These are phyloP conservation scores for Apiotrichum sp. DNA, from an alignment of 1,284 basidiomycete genomes.

Conservation along the genomic window DNA sequence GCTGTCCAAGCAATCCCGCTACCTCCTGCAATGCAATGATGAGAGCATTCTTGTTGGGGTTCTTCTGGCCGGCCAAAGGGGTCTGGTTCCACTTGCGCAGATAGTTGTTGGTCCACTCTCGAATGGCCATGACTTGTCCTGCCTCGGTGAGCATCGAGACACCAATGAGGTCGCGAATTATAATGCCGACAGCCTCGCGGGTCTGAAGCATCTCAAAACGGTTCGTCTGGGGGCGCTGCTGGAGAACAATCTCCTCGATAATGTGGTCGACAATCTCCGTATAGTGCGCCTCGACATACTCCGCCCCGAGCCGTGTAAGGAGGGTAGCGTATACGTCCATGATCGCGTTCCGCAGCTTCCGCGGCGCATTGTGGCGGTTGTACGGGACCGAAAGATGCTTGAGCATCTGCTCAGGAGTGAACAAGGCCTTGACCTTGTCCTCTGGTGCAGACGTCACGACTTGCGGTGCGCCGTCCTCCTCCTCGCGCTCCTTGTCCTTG, in stretches of 20 bases:
- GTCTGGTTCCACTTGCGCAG: conserved; percentile 81
- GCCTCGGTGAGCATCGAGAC: conserved; percentile 84
- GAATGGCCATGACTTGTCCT: conserved; percentile 84
- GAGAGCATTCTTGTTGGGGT: conserved; percentile 66
- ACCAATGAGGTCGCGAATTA: conserved; percentile 80
- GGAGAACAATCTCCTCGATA: conserved; percentile 64
- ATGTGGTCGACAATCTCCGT: conserved; percentile 71
- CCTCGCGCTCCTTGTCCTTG: conserved; percentile 52
- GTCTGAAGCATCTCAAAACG: conserved; percentile 70
- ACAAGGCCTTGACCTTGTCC: conserved; percentile 64
- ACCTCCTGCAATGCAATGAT: conserved; percentile 76
- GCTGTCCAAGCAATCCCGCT: conserved; percentile 74
- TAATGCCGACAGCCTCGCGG: conserved; percentile 65
- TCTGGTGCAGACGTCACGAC: conserved; percentile 50
- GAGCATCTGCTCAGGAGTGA: conserved; percentile 76
- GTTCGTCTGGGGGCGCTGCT: conserved; percentile 52
- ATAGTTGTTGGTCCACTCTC: conserved; percentile 73
- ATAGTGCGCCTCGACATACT: conserved; percentile 80
- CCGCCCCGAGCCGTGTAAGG: conserved; percentile 65
- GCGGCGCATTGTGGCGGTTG: conserved; percentile 63
- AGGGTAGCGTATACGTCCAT: conserved; percentile 83
- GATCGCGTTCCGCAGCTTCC: conserved; percentile 72
- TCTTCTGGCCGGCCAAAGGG: conserved; percentile 74
- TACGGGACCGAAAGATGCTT: conserved; percentile 68
- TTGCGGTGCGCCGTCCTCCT: conserved; percentile 56